Evolutionary conservation across 805 yeast species (phyloP).

Genomic region (Priceomyces medius): DNA sequence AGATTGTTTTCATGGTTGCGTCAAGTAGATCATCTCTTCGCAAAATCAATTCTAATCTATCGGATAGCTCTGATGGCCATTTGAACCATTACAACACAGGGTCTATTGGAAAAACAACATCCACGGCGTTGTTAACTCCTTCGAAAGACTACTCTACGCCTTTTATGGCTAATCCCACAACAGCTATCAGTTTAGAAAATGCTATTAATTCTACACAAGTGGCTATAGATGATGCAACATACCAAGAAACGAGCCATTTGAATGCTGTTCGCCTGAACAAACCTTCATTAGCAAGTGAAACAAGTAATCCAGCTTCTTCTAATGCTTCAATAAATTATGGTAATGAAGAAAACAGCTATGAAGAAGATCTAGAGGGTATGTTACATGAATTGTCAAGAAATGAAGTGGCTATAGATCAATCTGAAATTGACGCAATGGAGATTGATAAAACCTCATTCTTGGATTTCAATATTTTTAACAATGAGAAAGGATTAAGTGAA

Average conservation of each 20-base stretch:
- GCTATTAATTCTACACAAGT: slow-evolving; percentile 9
- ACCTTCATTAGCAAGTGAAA: slow-evolving; percentile 3
- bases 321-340: slow-evolving; percentile 6
- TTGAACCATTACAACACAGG: not conserved
- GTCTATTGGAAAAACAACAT: not conserved
- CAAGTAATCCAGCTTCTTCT: slow-evolving; percentile 5
- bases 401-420: slow-evolving; percentile 4
- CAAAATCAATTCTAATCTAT: not conserved
- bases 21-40: not conserved
- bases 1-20: not conserved
- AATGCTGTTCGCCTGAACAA: slow-evolving; percentile 7
- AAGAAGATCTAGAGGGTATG: slow-evolving; percentile 24
- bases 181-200: slow-evolving; percentile 21
- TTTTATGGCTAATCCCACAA: slow-evolving; percentile 17
- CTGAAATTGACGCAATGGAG: not conserved
- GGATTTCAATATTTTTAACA: slow-evolving; percentile 7
- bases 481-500: not conserved
- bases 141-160: not conserved
- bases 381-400: slow-evolving; percentile 21
- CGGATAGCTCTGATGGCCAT: not conserved
- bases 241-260: not conserved
- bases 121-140: slow-evolving; percentile 4
- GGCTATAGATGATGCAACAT: slow-evolving; percentile 1
- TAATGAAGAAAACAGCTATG: slow-evolving; percentile 10
- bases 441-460: not conserved